Evolutionary conservation across 345 rosid genomes (phyloP).

Genomic region (Dipteronia dyeriana): DNA sequence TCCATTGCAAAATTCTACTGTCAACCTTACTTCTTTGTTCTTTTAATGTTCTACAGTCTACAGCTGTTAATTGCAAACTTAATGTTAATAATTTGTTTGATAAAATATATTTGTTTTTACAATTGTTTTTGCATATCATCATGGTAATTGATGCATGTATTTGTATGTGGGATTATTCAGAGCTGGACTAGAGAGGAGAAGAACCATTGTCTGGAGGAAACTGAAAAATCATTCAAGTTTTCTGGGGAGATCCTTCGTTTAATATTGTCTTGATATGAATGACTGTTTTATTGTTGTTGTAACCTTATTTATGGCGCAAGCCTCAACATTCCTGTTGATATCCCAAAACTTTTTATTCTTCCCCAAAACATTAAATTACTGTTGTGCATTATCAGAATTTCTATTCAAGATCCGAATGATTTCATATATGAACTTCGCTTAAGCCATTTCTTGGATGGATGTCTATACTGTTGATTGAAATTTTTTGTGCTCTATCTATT

Average conservation of each 20-base stretch:
- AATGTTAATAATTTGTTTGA: background rate
- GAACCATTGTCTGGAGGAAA: constrained; percentile 92
- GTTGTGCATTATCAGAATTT: constrained; percentile 2
- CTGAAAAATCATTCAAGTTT: constrained; percentile 85
- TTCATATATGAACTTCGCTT: background rate
- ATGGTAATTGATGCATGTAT: constrained; percentile 11
- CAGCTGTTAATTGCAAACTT: no score
- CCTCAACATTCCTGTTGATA: constrained; percentile 11
- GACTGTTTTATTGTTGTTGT: background rate
- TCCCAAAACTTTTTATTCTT: background rate
- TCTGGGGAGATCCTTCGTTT: constrained; percentile 93
- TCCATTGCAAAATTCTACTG: background rate
- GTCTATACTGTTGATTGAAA: background rate
- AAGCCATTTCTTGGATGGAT: background rate
- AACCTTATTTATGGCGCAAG: constrained; percentile 20
- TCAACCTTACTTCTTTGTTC: background rate
- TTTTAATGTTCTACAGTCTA: background rate
- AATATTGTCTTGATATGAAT: constrained; percentile 52
- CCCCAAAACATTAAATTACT: constrained; percentile 1
- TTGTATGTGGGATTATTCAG: constrained; percentile 34
- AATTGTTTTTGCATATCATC: background rate
- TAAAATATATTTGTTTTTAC: background rate
- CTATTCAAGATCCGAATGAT: background rate
- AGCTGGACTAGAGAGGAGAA: constrained; percentile 90
- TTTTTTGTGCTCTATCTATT: background rate